These are phyloP conservation scores for Sporothrix dimorphospora DNA, from an alignment of 2,329 filamentous ascomycete species.

Conservation along the genomic window DNA sequence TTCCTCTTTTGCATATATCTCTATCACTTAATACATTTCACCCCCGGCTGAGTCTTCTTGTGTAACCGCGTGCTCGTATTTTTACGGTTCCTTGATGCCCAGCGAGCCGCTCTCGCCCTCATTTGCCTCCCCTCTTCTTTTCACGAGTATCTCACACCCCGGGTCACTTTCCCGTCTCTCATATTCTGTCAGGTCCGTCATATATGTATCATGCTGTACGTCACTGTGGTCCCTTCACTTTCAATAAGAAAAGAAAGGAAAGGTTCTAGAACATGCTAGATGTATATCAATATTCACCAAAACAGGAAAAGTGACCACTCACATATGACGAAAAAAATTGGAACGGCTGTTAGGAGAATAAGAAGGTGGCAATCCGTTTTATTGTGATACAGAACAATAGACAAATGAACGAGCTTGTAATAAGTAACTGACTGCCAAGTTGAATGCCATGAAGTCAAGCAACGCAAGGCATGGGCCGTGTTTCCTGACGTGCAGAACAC, in stretches of 20 bases:
- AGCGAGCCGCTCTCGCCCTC: background rate
- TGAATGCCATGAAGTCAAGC: background rate
- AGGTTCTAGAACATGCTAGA: slow-evolving; percentile 1
- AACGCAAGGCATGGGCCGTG: background rate
- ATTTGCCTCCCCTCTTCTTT: background rate
- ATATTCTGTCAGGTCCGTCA: background rate
- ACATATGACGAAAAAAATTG: slow-evolving; percentile 9
- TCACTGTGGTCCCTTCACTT: background rate
- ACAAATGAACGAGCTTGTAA: background rate
- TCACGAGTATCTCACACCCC: background rate
- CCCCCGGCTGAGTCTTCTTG: background rate
- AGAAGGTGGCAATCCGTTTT: background rate
- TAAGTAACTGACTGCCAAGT: background rate
- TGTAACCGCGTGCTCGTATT: slow-evolving; percentile 16
- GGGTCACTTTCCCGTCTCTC: background rate
- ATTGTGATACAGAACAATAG: background rate
- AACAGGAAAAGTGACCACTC: background rate
- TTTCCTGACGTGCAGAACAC: background rate
- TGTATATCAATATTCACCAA: background rate
- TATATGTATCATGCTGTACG: slow-evolving; percentile 6
- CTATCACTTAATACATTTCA: background rate
- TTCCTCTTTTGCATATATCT: background rate
- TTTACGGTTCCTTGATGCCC: background rate
- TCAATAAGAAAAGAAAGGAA: background rate
- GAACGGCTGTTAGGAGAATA: background rate